Evolutionary conservation across 139 green algal species (phyloP), one percentile per base, ranked within the genome.

Genomic region (Chlorella sp.): DNA sequence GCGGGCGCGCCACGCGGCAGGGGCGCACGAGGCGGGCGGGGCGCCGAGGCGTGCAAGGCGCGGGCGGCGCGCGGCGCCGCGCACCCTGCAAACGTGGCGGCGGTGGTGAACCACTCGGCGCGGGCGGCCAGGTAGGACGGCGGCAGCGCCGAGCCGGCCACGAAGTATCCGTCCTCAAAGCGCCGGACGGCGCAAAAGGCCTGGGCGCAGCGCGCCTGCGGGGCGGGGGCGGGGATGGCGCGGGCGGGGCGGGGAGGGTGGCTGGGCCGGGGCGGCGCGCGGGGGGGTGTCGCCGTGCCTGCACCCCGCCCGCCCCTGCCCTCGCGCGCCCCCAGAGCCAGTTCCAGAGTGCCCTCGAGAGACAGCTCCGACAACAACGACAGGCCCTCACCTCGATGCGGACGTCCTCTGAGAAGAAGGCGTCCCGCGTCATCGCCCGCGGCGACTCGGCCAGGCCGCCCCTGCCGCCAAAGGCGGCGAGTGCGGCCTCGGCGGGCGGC

Each of bases 101-200:
- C 51, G 40, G 72, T 78, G 60, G 72, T 14, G 5, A 78, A 71
- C 72, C 72, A 78, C 27, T 72, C 72, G 45, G 31, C 19, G 31
- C 72, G 72, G 21, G 33, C 42, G 5, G 35, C 45, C 43, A 78
- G 61, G 62, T 72, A 78, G 45, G 72, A 23, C 60, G 72, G 7
- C 17, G 72, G 72, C 60, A 78, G 72, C 25, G 61, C 38, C 33
- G 48, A 8, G 61, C 53, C 73, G 40, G 48, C 4, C 36, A 67
- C 50, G 48, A 35, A 78, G 72, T 79, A 82, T 31, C 40, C 48
- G 23, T 72, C 43, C 72, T 93, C 88, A 79, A 86, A 94, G 73
- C 80, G 79, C 51, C 74, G 84, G 43, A 95, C 89, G n/a, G 88
- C 88, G 45, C 68, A 73, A 72, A 93, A 93, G 3, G 91, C 91